Base-by-base conservation (phyloP, 1,139 yeast species). In the Taphrina betulina region DNA sequence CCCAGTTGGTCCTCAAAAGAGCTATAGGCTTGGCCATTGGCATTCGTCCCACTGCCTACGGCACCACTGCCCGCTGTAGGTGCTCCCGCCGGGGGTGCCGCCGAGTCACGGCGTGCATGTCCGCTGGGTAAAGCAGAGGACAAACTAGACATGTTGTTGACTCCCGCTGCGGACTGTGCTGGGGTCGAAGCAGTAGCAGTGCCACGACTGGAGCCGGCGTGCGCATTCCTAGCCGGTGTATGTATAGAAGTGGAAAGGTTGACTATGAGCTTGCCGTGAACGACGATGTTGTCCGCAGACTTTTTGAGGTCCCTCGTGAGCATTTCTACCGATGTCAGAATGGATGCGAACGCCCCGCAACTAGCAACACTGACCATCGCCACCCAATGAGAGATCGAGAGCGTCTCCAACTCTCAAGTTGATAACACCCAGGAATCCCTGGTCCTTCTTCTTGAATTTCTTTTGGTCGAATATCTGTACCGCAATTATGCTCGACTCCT, bases 1-100 rank as follows among this genome's bases (percentile, higher is more conserved):
- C 99, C 99, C 65, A 83, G 81, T 68, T 92, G 97, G 71, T 92
- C 99, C 71, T 92, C 98, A 69, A 92, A 92, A 1, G 97, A 87
- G 1, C 95, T 85, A 65, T 82, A 84, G 64, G 83, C 92, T 67
- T 88, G 78, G 35, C 69, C 62, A 53, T 64, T 58, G 16, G 66
- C 45, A 44, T 62, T 52, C 28, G 62, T 55, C 26, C 60, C 61
- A 26, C 66, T 60, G 12, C 68, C 60, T 2, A 66, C 62, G 31
- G 66, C 58, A 7, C 68, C 58, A 20, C 64, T 40, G 1, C 68
- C 57, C n/a, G 66, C 54, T 35, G 64, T 56, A 12, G 56, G 38
- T 14, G 65, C 23, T 23, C 50, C 48, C 5, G 44, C 36, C 8
- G 43, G 40, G 7, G 36, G 50, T 7, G 42, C 48, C 23, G 50